Base-by-base conservation (phyloP, 352 stramenopile genomes). In the Globisporangium iwayamae region DNA sequence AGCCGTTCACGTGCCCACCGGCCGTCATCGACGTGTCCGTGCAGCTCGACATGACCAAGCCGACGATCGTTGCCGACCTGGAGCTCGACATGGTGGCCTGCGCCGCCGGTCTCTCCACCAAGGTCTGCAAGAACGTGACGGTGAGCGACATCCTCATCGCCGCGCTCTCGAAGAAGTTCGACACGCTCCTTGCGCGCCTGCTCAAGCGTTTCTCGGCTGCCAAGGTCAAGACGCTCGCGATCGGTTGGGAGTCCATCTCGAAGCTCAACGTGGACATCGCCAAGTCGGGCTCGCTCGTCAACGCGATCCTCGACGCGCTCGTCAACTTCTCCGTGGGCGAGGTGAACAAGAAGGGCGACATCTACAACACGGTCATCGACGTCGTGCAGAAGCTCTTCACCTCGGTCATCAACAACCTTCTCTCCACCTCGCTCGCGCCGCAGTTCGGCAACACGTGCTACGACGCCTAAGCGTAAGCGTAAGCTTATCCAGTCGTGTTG, bases 181-280 rank as follows among this genome's bases (percentile, higher is more conserved):
- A 50, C 36, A 56, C 66, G 13, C 55, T 79, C 30, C 59, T 78
- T 51, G 46, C 30, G 48, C 51, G 67, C 32, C 71, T 84, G 43
- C 65, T 79, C 64, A 68, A 75, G 32, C 68, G 76, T 41, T 80
- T 81, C 65, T 72, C 68, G 65, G 70, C 71, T 47, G 75, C 71
- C 25, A 71, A 66, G 68, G 34, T 83, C 47, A 65, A 73, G 68
- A 64, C 57, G 32, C 63, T 83, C 14, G 22, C 55, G 39, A 28
- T 83, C 32, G 62, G 56, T 52, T 83, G 71, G 56, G 65, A 78
- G 34, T 38, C 57, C 8, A 72, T 83, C 62, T 43, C 48, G 45
- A 39, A 60, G 38, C 41, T 66, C 16, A 39, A 50, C 50, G 32
- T 66, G 18, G n/a, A 36, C 13, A 64, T 66, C 45, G 34, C 54